phyloP scores from a whole-genome alignment of 1,284 basidiomycete species.

The Trichosporon sp. region DNA sequence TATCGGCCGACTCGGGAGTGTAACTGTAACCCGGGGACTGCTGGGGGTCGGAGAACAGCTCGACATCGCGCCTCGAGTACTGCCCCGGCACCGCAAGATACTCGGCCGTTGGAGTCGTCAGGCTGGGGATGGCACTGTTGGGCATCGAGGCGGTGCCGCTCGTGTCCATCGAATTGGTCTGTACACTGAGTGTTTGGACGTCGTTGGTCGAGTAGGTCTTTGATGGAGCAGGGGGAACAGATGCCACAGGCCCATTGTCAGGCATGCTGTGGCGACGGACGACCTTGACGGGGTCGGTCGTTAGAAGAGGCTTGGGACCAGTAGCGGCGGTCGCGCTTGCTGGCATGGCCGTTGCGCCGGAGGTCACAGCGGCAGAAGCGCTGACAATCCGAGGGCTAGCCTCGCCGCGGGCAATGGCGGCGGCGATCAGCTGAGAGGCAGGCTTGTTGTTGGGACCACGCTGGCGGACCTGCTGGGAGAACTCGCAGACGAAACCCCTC shows the following conservation, averaged over 20 bases:
- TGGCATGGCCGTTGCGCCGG: not conserved
- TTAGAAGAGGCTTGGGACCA: not conserved
- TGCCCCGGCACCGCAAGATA: conserved; percentile 11
- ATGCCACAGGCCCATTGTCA: conserved; percentile 1
- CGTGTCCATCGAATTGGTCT: conserved; percentile 4
- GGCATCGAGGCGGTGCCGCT: conserved; percentile 5
- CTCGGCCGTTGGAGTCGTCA: conserved; percentile 5
- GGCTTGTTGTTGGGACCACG: conserved; percentile 19
- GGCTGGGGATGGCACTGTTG: conserved; percentile 10
- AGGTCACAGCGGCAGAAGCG: not conserved
- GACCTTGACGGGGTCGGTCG: conserved; percentile 2
- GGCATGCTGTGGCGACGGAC: conserved; percentile 18
- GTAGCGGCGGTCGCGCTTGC: not conserved
- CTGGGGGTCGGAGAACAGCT: not conserved
- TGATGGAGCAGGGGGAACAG: conserved; percentile 5
- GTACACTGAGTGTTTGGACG: conserved; percentile 7
- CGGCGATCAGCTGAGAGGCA: not conserved
- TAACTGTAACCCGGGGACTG: conserved; percentile 14
- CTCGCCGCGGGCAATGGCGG: not conserved
- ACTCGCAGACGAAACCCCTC: conserved; percentile 22
- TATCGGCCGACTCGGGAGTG: conserved; percentile 11
- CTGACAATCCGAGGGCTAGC: not conserved
- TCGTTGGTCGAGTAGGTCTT: conserved; percentile 16
- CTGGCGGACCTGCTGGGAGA: conserved; percentile 20
- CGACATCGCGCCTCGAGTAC: not conserved